Percentiles rank a stretch among this genome's conserved stretches.
These are phyloP conservation scores for Brassica cretica DNA, from an alignment of 345 rosid species.

Conservation along the genomic window DNA sequence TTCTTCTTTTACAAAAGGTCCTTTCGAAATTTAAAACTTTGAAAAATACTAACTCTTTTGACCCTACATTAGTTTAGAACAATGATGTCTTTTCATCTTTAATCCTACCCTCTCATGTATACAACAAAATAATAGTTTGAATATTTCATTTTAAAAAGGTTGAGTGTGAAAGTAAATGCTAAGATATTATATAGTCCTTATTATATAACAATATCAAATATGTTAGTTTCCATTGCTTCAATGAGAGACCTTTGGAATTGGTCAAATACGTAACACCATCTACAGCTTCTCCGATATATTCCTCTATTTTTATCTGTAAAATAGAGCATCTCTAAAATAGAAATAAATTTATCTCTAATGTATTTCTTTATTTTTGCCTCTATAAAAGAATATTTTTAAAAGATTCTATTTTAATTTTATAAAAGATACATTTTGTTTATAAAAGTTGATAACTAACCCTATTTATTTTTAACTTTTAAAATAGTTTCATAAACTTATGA, in stretches of 20 bases:
- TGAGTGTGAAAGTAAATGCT: constrained; percentile 14
- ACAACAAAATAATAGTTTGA: background rate
- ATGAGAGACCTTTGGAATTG: background rate
- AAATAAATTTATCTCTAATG: too few species aligned
- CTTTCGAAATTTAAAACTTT: constrained; percentile 27
- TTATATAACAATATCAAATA: background rate
- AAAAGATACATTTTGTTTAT: too few species aligned
- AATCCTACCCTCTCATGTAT: constrained; percentile 26
- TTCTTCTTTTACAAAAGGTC: constrained; percentile 34
- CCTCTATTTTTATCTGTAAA: too few species aligned
- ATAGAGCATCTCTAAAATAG: too few species aligned
- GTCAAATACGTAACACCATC: background rate
- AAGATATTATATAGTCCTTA: background rate
- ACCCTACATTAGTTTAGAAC: constrained; percentile 26
- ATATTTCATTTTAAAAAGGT: background rate
- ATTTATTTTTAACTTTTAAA: too few species aligned
- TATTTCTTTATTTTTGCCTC: too few species aligned
- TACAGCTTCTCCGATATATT: too few species aligned
- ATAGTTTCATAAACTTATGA: too few species aligned
- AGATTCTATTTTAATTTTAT: too few species aligned
- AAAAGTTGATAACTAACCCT: too few species aligned
- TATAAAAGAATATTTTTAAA: too few species aligned
- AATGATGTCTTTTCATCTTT: constrained; percentile 40
- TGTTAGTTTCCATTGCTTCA: constrained; percentile 1
- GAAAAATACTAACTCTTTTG: constrained; percentile 14